Evolutionary conservation across 2,329 filamentous ascomycete species (phyloP), one percentile per base, ranked within the genome.

Genomic region (Arthroderma sp.): DNA sequence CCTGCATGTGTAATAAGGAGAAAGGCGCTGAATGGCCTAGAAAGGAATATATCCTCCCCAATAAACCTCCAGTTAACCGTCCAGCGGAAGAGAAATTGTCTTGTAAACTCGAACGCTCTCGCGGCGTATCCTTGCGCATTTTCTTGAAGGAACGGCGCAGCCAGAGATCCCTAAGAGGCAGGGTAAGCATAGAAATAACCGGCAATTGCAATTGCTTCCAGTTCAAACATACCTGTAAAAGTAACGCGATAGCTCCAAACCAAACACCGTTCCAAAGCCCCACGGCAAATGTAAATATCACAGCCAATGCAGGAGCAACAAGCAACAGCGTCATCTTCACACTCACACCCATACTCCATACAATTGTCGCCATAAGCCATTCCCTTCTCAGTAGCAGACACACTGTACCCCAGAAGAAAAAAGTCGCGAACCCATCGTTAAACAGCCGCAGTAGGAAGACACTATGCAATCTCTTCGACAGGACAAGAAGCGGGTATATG

Each of bases 41-140:
- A 82, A 39, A 93, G 73, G 56, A 98, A 98, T 0, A 68, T 64
- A 5, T 83, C 76, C 63, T 95, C 87, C 10, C 83, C 81, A n/a
- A 95, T 66, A 61, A 96, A 96, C 44, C 88, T 80, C 91, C 91
- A 98, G 64, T 98, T 98, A 53, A 98, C 91, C 0, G 91, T 98
- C 91, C 91, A 98, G 65, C 89, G 87, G 71, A 89, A 96, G 55
- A 94, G 73, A 66, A 98, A 98, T 55, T 85, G 79, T 44, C 91
- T 75, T 39, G 84, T 87, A 47, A 98, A 74, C 66, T 98, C 87
- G 59, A 98, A 98, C 0, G 91, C 87, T 50, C 83, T 74, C 39
- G 77, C 75, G 11, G 93, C 59, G 60, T 98, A 98, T 29, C 81
- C 84, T 47, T 65, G 63, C 15, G 79, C 64, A 53, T 86, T 82